phyloP scores from a whole-genome alignment of 805 yeast genomes.

The Metschnikowia proteae region DNA sequence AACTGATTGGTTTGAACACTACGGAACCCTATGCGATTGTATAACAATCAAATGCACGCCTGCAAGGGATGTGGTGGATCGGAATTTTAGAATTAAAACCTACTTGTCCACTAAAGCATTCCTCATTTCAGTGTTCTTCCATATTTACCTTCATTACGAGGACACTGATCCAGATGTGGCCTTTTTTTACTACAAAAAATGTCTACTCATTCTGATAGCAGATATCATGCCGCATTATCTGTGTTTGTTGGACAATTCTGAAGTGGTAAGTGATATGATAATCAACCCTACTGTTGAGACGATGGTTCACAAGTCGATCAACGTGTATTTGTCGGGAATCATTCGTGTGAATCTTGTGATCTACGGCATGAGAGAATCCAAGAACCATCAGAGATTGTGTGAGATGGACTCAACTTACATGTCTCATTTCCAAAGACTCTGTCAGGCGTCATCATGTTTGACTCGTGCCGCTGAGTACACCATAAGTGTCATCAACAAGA shows the following conservation, averaged over 20 bases:
- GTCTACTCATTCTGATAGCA: constrained; percentile 12
- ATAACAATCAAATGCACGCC: constrained; percentile 1
- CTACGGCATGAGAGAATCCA: constrained; percentile 19
- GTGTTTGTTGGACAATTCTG: constrained; percentile 14
- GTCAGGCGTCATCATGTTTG: constrained; percentile 16
- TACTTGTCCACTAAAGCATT: constrained; percentile 16
- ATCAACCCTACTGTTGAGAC: constrained; percentile 20
- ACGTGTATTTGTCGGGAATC: constrained; percentile 27
- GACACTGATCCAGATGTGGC: constrained; percentile 8
- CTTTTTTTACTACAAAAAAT: constrained; percentile 16
- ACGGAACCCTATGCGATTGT: constrained; percentile 12
- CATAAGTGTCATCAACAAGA: constrained; percentile 26
- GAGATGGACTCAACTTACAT: constrained; percentile 7
- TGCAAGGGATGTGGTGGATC: constrained; percentile 5
- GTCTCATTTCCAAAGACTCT: constrained; percentile 11
- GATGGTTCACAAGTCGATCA: constrained; percentile 31
- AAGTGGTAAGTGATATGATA: constrained; percentile 21
- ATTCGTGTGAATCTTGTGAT: constrained; percentile 30
- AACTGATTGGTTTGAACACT: constrained; percentile 9
- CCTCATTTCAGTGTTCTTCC: constrained; percentile 18
- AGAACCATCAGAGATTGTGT: constrained; percentile 20
- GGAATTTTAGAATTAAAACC: constrained; percentile 17
- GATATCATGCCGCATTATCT: constrained; percentile 22
- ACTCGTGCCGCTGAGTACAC: constrained; percentile 25
- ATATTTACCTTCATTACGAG: constrained; percentile 19